phyloP scores from a whole-genome alignment of 148 eudicot species.

The Cornus florida region DNA sequence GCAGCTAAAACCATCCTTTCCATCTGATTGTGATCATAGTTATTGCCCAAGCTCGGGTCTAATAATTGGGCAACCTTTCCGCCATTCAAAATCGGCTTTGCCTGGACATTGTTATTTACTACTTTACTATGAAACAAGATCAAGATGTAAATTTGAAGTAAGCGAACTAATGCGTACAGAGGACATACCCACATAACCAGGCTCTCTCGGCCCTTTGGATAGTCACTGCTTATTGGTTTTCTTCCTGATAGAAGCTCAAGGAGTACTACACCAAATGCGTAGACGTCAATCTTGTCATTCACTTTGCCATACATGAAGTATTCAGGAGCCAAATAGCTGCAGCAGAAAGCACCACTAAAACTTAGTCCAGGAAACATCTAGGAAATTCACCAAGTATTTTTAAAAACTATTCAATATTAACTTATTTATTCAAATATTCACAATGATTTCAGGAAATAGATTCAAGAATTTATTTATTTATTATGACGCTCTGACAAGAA shows the following conservation, averaged over 20 bases:
- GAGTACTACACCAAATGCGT: conserved; percentile 51
- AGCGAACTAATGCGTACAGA: background rate
- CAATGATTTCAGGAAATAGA: too few species aligned
- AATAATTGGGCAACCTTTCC: conserved; percentile 58
- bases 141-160: background rate
- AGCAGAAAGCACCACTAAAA: background rate
- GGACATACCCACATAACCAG: conserved; percentile 54
- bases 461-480: too few species aligned
- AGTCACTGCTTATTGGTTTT: conserved; percentile 43
- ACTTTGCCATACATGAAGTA: conserved; percentile 59
- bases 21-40: conserved; percentile 55
- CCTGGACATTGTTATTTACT: conserved; percentile 36
- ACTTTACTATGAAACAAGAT: background rate
- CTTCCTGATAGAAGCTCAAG: conserved; percentile 55
- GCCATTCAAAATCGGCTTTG: conserved; percentile 64
- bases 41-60: conserved; percentile 59
- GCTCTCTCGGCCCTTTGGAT: conserved; percentile 52
- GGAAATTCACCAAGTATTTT: background rate
- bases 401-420: background rate
- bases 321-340: conserved; percentile 58
- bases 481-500: background rate
- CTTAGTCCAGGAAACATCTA: too few species aligned
- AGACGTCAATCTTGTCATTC: conserved; percentile 49
- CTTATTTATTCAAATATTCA: background rate
- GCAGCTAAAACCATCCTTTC: conserved; percentile 93